Conservation (phyloP, 2,329 filamentous ascomycete species). For the Colletotrichum spinosum region DNA sequence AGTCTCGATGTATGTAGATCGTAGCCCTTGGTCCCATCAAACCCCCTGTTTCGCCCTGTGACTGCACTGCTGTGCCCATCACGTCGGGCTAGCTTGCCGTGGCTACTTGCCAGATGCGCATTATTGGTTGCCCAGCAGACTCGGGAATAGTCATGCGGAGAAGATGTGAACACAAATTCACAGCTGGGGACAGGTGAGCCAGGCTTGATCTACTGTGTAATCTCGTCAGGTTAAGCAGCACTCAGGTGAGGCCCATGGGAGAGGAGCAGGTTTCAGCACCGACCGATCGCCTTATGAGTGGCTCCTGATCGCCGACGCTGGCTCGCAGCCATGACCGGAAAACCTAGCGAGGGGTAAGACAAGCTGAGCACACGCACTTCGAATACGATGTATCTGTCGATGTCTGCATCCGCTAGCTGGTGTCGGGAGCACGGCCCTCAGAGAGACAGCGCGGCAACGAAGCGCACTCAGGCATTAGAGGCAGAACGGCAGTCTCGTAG, state of each 20-base stretch:
- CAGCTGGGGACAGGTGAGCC: conserved; percentile 12
- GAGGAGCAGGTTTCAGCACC: conserved; percentile 29
- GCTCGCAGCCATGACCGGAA: conserved; percentile 11
- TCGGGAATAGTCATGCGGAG: conserved; percentile 14
- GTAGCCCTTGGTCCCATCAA: no score
- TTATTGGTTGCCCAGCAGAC: conserved; percentile 5
- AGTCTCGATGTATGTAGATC: no score
- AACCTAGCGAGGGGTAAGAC: conserved; percentile 26
- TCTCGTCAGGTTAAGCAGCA: conserved; percentile 29
- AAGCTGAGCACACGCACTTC: conserved; percentile 11
- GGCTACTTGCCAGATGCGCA: neutral
- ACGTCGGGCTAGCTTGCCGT: neutral
- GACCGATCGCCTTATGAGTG: conserved; percentile 31
- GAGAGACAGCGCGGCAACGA: conserved; percentile 21
- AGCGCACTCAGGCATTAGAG: conserved; percentile 13
- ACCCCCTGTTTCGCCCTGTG: no score
- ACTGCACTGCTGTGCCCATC: no score
- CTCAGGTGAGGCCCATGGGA: conserved; percentile 17
- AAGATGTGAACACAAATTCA: neutral
- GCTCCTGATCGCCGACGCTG: conserved; percentile 31
- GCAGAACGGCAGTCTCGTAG: conserved; percentile 5
- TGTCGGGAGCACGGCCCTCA: no score
- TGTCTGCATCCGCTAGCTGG: neutral
- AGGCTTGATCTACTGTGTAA: conserved; percentile 6
- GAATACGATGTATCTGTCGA: conserved; percentile 17